These are phyloP conservation scores for Hypoxylon sp. DNA, from an alignment of 2,329 filamentous ascomycete genomes.

Conservation along the genomic window DNA sequence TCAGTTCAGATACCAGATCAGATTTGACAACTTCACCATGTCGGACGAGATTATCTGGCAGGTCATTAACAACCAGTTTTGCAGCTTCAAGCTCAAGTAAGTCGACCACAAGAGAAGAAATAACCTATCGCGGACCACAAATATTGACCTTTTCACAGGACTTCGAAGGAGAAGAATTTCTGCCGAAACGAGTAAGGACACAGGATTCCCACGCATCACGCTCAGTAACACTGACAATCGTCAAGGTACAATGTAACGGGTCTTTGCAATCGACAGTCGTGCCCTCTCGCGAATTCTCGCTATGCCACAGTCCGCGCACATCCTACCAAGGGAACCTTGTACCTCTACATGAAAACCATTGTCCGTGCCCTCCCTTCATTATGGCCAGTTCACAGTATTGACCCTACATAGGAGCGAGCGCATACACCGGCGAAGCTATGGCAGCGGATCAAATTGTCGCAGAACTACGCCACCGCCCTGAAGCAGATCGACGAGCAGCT, in stretches of 20 bases:
- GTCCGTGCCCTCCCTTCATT: conserved; percentile 45
- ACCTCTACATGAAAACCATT: conserved; percentile 96
- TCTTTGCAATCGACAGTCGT: conserved; percentile 65
- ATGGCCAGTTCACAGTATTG: neutral
- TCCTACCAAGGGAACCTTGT: conserved; percentile 81
- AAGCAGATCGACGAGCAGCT: conserved; percentile 85
- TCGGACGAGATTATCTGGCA: conserved; percentile 98
- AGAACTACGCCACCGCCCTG: conserved; percentile 90
- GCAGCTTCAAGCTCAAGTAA: conserved; percentile 92
- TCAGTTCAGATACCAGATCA: neutral
- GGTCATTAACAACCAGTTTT: conserved; percentile 90
- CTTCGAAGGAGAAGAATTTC: conserved; percentile 87
- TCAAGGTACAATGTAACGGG: conserved; percentile 72
- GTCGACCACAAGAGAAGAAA: conserved; percentile 43
- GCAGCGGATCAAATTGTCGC: conserved; percentile 89
- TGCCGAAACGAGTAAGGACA: conserved; percentile 78
- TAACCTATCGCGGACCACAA: neutral
- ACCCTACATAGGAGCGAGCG: conserved; percentile 57
- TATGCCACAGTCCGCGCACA: conserved; percentile 88
- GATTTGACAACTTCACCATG: conserved; percentile 59
- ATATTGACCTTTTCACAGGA: conserved; percentile 58
- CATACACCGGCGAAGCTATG: conserved; percentile 92
- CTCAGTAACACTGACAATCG: neutral
- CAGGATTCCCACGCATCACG: neutral
- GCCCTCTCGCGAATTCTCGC: conserved; percentile 45